These are phyloP conservation scores for Cryphonectria radicalis DNA, from an alignment of 2,329 filamentous ascomycete species.

Conservation along the genomic window DNA sequence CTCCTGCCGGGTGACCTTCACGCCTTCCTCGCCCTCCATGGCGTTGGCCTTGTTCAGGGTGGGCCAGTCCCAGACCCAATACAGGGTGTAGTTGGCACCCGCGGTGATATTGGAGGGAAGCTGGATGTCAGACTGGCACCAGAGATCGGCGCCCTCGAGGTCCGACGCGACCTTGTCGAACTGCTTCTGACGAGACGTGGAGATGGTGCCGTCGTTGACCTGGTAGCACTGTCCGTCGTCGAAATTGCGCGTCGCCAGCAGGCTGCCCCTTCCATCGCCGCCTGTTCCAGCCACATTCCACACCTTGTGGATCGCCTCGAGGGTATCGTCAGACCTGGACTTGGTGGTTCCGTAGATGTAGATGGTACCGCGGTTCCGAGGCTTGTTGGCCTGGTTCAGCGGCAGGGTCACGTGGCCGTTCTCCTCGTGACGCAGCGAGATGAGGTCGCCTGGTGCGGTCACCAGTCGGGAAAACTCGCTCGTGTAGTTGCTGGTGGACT, in stretches of 20 bases:
- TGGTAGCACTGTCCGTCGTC: constrained; percentile 94
- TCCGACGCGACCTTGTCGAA: constrained; percentile 56
- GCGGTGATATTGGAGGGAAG: constrained; percentile 69
- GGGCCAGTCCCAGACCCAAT: constrained; percentile 98
- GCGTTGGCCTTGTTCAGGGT: constrained; percentile 50
- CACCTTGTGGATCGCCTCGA: constrained; percentile 62
- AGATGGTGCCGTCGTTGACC: constrained; percentile 64
- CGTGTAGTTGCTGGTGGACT: constrained; percentile 61
- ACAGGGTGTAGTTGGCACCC: constrained; percentile 75
- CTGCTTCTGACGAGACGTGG: constrained; percentile 59
- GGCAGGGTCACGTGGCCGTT: constrained; percentile 75
- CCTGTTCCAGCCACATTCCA: constrained; percentile 85
- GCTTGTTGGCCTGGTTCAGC: constrained; percentile 60
- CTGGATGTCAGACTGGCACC: constrained; percentile 81
- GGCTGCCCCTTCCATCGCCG: constrained; percentile 75
- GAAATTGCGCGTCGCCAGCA: constrained; percentile 79
- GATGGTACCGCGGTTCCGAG: constrained; percentile 69
- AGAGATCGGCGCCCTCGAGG: constrained; percentile 62
- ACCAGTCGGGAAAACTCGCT: constrained; percentile 66
- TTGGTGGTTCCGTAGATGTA: constrained; percentile 74
- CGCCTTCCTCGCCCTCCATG: constrained; percentile 39
- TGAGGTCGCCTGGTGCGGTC: constrained; percentile 62
- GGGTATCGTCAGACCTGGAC: constrained; percentile 52
- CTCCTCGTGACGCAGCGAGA: constrained; percentile 72
- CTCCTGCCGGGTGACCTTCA: constrained; percentile 38